phyloP scores from a whole-genome alignment of 2,329 filamentous ascomycete genomes.

The Talaromyces sp. region DNA sequence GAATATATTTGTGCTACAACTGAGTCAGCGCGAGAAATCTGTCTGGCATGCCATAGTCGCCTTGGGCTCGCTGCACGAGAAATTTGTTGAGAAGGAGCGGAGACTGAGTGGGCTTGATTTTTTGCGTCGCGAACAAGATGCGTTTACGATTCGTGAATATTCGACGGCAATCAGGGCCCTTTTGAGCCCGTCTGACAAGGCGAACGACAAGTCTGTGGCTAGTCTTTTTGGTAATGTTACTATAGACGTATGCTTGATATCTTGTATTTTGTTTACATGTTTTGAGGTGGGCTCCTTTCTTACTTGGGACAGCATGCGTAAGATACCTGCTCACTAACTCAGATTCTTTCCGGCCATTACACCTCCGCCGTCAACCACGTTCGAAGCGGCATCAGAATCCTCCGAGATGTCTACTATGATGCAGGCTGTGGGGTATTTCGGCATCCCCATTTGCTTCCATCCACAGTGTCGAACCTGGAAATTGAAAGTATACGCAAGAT shows the following conservation, averaged over 20 bases:
- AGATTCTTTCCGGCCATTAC: constrained; percentile 26
- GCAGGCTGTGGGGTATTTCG: constrained; percentile 4
- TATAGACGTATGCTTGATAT: constrained; percentile 21
- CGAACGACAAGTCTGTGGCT: too few species aligned
- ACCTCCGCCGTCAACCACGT: constrained; percentile 23
- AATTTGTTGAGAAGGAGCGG: constrained; percentile 17
- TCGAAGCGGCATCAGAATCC: constrained; percentile 23
- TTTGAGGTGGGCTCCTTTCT: constrained; percentile 21
- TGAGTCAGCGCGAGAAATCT: constrained; percentile 26
- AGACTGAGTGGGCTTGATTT: not conserved
- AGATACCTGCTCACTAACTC: not conserved
- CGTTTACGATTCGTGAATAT: constrained; percentile 10
- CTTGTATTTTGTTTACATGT: constrained; percentile 28
- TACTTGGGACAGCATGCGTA: not conserved
- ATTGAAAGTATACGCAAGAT: constrained; percentile 10
- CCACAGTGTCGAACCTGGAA: constrained; percentile 17
- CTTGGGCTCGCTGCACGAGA: constrained; percentile 28
- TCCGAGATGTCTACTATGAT: constrained; percentile 19
- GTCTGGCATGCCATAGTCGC: constrained; percentile 28
- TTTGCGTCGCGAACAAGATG: not conserved
- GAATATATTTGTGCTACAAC: constrained; percentile 24
- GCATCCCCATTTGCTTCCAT: constrained; percentile 19
- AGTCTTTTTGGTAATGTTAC: not conserved
- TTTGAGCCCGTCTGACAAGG: not conserved
- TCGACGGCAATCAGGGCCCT: constrained; percentile 7